Base-by-base conservation (phyloP, 768 basidiomycete genomes). In the Rhodocollybia butyracea region DNA sequence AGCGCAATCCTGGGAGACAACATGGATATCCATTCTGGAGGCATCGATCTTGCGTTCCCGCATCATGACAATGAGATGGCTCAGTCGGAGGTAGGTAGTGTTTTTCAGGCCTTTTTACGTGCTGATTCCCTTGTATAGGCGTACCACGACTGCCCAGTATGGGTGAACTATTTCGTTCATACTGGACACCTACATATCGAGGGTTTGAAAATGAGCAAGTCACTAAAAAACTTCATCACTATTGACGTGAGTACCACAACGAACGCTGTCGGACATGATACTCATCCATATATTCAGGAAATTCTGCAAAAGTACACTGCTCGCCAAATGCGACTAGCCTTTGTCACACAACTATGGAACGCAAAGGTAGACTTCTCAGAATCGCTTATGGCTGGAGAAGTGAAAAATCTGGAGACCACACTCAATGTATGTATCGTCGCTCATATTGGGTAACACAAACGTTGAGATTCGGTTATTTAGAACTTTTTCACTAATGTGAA, bases 1-100 rank as follows among this genome's bases (percentile, higher is more conserved):
- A 89, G 85, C 60, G 94, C 88, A 30, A 77, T 98, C 46, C 76
- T 98, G 42, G 96, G 95, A 2, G 81, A 86, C 55, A 88, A 85
- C 56, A 91, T 99, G 85, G 97, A 98, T 70, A 94, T 99, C 58
- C 97, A 99, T 69, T 97, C 94, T 7, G 97, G 97, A 48, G 97
- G 97, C 4, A 86, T 92, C 38, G 97, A 99, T 73, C 77, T 99
- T 46, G 90, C 93, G n/a, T 99, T 99, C 73, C 97, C 97, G 5
- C 97, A 99, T 73, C 97, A 99, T 67, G 96, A 98, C 69, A 99
- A 99, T 68, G 97, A 99, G 73, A 81, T 99, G 64, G 97, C 97
- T 0, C 97, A 99, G 70, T 86, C 92, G 47, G 97, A 98, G 85
- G 96, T 87, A 61, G 63, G 70, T 58, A 47, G 48, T 45, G 32